phyloP scores from a whole-genome alignment of 163 green algal species.

The Smithsoniella earleae region DNA sequence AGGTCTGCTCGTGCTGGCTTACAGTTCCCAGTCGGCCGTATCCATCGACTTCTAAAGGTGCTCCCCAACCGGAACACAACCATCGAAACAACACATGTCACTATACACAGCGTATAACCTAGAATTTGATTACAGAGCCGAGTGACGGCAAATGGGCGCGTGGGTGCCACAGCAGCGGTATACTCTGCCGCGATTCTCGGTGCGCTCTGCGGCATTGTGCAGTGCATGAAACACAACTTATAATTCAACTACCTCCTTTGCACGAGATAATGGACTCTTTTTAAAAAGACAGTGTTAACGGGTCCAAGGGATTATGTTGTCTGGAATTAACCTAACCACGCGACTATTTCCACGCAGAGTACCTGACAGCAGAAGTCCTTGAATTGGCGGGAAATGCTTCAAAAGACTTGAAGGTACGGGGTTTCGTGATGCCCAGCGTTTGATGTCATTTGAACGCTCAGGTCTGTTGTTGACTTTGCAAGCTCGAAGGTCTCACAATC shows the following conservation, averaged over 20 bases:
- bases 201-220: no score
- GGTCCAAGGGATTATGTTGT: no score
- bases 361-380: constrained; percentile 97
- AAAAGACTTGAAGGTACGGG: constrained; percentile 95
- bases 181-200: constrained; percentile 95
- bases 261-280: no score
- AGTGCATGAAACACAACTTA: no score
- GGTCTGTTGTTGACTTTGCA: no score
- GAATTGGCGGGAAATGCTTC: constrained; percentile 97
- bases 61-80: no score
- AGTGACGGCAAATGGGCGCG: constrained; percentile 86
- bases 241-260: no score
- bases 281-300: no score
- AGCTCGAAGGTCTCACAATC: no score
- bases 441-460: neutral
- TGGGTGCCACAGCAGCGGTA: constrained; percentile 94
- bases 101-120: no score
- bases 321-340: no score
- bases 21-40: constrained; percentile 97
- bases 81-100: no score
- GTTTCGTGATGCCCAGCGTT: neutral
- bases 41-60: constrained; percentile 97
- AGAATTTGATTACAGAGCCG: constrained; percentile 46
- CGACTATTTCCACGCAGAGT: constrained; percentile 77
- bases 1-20: constrained; percentile 82